Percentiles rank a stretch among this genome's conserved stretches.
Evolutionary conservation across 169 alveolate species (phyloP).

Genomic region (Plasmodium relictum): DNA sequence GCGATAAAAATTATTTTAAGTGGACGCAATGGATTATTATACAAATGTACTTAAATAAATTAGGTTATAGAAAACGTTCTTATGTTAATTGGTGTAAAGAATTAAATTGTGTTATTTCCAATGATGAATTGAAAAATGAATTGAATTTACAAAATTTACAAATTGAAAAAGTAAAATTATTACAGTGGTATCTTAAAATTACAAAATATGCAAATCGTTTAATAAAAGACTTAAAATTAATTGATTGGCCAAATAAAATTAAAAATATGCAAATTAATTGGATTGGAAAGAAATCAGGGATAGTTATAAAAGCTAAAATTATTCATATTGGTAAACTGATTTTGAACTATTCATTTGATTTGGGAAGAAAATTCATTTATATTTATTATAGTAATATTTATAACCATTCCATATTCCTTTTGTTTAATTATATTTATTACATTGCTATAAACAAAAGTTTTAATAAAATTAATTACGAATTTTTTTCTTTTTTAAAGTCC

Average conservation of each 20-base stretch:
- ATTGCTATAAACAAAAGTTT: too few relatives aligned
- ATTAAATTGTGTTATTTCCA: conserved; percentile 92
- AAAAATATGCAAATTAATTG: conserved; percentile 91
- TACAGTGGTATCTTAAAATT: conserved; percentile 92
- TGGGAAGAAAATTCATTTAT: not conserved
- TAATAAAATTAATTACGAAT: not conserved
- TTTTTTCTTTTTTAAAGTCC: not conserved
- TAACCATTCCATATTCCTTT: conserved; percentile 3
- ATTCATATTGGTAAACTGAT: not conserved
- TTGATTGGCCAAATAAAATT: conserved; percentile 91
- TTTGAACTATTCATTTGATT: too few relatives aligned
- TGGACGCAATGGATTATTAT: conserved; percentile 94
- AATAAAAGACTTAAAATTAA: conserved; percentile 81
- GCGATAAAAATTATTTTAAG: conserved; percentile 88
- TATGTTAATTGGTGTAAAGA: conserved; percentile 84
- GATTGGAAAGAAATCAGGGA: conserved; percentile 91
- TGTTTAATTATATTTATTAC: conserved; percentile 19
- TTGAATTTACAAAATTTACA: conserved; percentile 89
- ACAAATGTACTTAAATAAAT: conserved; percentile 84
- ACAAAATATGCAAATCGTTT: conserved; percentile 90
- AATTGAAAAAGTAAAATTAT: conserved; percentile 86
- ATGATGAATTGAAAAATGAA: conserved; percentile 93
- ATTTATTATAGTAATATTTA: conserved; percentile 14
- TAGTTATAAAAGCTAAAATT: conserved; percentile 28
- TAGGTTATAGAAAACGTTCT: conserved; percentile 89